These are phyloP conservation scores for Colletotrichum australisinense DNA, from an alignment of 2,329 filamentous ascomycete species.

Conservation along the genomic window DNA sequence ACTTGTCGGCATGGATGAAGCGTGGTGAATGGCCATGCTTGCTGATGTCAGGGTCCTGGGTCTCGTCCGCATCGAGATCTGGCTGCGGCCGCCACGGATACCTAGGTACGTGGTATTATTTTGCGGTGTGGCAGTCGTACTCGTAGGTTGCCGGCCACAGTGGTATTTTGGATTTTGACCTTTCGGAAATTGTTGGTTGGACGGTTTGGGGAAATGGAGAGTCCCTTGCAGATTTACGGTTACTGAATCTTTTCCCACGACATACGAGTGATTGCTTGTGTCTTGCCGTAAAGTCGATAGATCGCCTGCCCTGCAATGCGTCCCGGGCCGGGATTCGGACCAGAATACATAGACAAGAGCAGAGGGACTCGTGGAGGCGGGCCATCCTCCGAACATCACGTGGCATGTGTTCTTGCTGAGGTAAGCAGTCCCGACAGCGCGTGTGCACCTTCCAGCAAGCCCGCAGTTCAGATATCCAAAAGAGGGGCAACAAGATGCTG, in stretches of 20 bases:
- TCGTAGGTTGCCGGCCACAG: not conserved
- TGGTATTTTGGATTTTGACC: not conserved
- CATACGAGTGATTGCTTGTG: not conserved
- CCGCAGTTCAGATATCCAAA: not conserved
- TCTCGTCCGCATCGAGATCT: conserved; percentile 33
- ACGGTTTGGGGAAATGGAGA: not conserved
- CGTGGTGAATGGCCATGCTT: conserved; percentile 17
- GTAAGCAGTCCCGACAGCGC: conserved; percentile 3
- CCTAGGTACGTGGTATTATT: not conserved
- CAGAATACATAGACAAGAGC: not conserved
- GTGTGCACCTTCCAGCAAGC: not conserved
- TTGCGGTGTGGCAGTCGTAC: too few species aligned
- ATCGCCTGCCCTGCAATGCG: not conserved
- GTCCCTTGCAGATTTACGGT: conserved; percentile 9
- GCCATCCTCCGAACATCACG: conserved; percentile 13
- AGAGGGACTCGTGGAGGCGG: not conserved
- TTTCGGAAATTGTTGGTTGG: not conserved
- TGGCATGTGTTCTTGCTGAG: conserved; percentile 4
- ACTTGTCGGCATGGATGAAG: conserved; percentile 27
- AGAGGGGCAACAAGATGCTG: conserved; percentile 3
- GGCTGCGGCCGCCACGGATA: conserved; percentile 9
- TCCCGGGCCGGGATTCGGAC: not conserved
- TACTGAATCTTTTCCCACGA: not conserved
- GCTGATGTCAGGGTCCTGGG: conserved; percentile 36
- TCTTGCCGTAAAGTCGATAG: not conserved